Conservation (phyloP, 2,329 filamentous ascomycete species). For the Phyllosticta capitalensis region DNA sequence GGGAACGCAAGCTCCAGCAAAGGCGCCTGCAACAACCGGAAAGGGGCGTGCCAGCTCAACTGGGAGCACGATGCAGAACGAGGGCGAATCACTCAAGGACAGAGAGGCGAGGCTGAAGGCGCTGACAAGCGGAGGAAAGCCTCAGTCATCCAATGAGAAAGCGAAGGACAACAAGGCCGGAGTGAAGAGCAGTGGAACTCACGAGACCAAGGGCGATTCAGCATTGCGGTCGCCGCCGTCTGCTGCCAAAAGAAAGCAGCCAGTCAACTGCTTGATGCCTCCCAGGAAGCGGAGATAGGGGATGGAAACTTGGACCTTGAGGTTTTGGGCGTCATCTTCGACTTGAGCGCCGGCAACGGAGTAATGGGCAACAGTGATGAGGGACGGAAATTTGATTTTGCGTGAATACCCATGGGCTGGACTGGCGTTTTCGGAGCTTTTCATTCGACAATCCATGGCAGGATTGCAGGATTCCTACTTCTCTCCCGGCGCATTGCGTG, state of each 20-base stretch:
- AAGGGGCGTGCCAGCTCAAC: neutral
- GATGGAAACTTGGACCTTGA: neutral
- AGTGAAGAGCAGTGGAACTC: neutral
- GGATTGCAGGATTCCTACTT: neutral
- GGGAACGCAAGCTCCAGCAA: conserved; percentile 2
- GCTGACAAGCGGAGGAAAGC: neutral
- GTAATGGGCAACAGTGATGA: neutral
- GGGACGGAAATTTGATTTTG: neutral
- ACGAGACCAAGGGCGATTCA: neutral
- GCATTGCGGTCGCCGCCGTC: neutral
- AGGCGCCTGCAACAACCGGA: neutral
- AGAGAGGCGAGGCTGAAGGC: conserved; percentile 4
- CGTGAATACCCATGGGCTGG: conserved; percentile 1
- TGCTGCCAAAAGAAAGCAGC: conserved; percentile 1
- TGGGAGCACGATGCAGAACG: neutral
- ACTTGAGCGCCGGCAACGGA: neutral
- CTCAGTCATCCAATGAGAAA: neutral
- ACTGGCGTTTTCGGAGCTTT: neutral
- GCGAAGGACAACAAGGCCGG: neutral
- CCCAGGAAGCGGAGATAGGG: conserved; percentile 1
- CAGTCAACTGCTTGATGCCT: neutral
- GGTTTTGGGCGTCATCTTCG: neutral
- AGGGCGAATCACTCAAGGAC: neutral
- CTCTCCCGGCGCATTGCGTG: neutral
- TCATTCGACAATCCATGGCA: neutral